Evolutionary conservation across 257 asterid species (phyloP).

Genomic region (Plantago ovata): DNA sequence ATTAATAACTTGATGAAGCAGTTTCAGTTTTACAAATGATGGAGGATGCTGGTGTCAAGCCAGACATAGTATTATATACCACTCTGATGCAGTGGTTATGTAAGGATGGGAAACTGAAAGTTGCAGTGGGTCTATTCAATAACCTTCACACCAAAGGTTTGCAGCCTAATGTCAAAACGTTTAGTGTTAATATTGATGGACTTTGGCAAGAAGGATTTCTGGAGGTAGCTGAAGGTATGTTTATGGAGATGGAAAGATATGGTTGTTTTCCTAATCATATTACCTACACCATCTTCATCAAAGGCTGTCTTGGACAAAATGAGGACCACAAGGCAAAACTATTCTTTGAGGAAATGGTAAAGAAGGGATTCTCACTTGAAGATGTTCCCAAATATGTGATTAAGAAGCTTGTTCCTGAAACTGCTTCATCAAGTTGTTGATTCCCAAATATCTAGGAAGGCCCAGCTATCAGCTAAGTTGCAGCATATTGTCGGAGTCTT

Average conservation of each 20-base stretch:
- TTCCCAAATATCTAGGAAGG: no score
- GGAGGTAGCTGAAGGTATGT: neutral
- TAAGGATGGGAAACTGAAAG: neutral
- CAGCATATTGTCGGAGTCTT: no score
- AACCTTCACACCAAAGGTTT: neutral
- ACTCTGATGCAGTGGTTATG: neutral
- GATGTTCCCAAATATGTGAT: no score
- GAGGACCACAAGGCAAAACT: neutral
- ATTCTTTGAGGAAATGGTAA: neutral
- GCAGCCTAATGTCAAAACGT: neutral
- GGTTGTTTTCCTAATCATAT: neutral
- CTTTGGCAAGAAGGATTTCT: conserved; percentile 7
- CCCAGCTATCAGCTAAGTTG: no score
- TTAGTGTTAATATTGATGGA: neutral
- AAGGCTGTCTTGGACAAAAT: neutral
- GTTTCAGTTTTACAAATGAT: no score
- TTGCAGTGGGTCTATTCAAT: neutral
- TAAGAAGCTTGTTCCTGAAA: no score
- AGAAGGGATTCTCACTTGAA: neutral
- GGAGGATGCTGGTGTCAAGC: no score
- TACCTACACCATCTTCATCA: neutral
- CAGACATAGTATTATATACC: no score
- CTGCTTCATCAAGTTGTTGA: no score
- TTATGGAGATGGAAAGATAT: neutral
- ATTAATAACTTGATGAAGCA: no score